These are phyloP conservation scores for Yarrowia deformans DNA, from an alignment of 805 yeast genomes.

Conservation along the genomic window DNA sequence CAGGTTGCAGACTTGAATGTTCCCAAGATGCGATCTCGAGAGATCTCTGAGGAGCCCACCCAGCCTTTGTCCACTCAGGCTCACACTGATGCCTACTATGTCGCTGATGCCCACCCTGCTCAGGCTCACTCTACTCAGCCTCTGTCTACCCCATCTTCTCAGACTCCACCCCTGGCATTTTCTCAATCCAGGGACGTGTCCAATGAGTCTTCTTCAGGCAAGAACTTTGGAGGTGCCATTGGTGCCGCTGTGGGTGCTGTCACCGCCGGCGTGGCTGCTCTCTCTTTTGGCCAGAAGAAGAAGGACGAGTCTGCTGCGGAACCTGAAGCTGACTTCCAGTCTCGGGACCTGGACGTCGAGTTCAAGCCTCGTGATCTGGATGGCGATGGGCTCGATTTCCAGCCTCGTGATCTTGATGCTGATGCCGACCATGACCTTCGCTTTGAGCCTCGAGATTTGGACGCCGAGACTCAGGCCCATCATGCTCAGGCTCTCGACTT, in stretches of 20 bases:
- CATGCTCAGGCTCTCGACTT: not conserved
- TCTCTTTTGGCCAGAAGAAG: conserved; percentile 22
- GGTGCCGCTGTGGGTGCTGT: conserved; percentile 19
- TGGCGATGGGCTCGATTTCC: not conserved
- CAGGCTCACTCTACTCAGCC: not conserved
- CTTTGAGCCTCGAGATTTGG: conserved; percentile 5
- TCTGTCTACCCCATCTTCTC: not conserved
- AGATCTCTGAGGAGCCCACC: not conserved
- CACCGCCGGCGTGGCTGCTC: conserved; percentile 22
- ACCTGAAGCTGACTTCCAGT: not conserved
- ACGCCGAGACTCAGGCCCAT: not conserved
- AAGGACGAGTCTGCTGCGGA: not conserved
- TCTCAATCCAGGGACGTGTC: not conserved
- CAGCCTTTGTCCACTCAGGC: not conserved
- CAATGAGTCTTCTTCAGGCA: not conserved
- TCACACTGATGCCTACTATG: not conserved
- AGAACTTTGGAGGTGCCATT: conserved; percentile 6
- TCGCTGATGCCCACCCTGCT: no score
- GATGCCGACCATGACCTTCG: not conserved
- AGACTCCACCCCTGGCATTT: not conserved
- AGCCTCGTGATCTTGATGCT: conserved; percentile 11
- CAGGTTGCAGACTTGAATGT: conserved; percentile 11
- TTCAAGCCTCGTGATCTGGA: conserved; percentile 1
- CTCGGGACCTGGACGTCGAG: not conserved
- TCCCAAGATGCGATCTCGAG: conserved; percentile 10